phyloP scores from a whole-genome alignment of 2,329 filamentous ascomycete species.

The Diaporthe citri region DNA sequence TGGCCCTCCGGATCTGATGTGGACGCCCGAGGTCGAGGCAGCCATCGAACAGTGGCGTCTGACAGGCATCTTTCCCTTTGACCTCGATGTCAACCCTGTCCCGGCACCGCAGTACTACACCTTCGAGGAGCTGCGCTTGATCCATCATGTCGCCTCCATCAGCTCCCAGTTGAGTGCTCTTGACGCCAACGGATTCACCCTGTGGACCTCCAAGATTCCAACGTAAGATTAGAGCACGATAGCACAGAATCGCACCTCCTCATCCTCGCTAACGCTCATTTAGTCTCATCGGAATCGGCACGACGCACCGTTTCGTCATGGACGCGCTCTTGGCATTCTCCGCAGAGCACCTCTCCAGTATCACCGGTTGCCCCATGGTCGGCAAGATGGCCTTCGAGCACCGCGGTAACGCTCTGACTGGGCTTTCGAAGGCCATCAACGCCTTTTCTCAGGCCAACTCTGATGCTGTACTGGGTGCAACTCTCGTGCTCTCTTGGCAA shows the following conservation, averaged over 20 bases:
- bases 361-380: constrained; percentile 87
- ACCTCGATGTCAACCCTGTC: constrained; percentile 80
- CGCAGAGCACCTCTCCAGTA: constrained; percentile 92
- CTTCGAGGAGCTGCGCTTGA: constrained; percentile 84
- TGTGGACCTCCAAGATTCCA: constrained; percentile 94
- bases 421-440: constrained; percentile 88
- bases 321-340: constrained; percentile 92
- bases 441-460: constrained; percentile 88
- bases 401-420: constrained; percentile 85
- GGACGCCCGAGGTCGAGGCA: constrained; percentile 87
- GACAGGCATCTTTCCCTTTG: constrained; percentile 88
- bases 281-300: constrained; percentile 85
- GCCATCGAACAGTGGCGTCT: constrained; percentile 86
- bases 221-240: constrained; percentile 70
- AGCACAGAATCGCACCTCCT: constrained; percentile 37
- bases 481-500: constrained; percentile 94
- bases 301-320: constrained; percentile 91
- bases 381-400: constrained; percentile 92
- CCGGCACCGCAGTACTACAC: constrained; percentile 80
- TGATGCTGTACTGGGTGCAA: constrained; percentile 91
- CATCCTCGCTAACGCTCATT: constrained; percentile 41
- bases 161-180: constrained; percentile 84
- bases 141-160: constrained; percentile 90
- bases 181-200: constrained; percentile 84
- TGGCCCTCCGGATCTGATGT: constrained; percentile 79